Base-by-base conservation (phyloP, 805 yeast genomes). In the Saccharomycopsis fibuligera region DNA sequence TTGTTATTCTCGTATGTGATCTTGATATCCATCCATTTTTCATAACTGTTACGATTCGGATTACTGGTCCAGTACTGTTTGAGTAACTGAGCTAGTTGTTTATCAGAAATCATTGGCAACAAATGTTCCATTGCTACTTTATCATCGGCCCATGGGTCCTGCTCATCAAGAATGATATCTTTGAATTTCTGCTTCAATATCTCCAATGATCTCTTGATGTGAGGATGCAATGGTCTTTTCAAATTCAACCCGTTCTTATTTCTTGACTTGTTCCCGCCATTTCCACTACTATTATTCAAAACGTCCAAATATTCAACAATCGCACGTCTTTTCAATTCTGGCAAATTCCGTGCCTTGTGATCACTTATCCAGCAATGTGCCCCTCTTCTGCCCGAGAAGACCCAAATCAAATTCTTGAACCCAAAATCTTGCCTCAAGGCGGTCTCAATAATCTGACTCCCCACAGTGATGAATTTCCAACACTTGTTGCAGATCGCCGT, bases 331-430 rank as follows among this genome's bases (percentile, higher is more conserved):
- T 79, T 77, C 4, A 69, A 59, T 62, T 93, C 98, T 54, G 78
- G 84, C 53, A 93, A 65, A 1, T 63, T 58, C 49, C 97, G 69
- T 1, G 97, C 96, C 42, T 90, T 69, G 48, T 75, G 66, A 62
- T 93, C 99, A 65, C 96, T 86, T 22, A 93, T 75, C 99, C 99
- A 93, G 60, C 98, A 95, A 72, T 93, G 99, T 14, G 95, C 96
- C 65, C 99, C 99, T 76, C 99, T 86, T 72, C 99, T 84, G 41
- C 99, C 99, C 0, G 96, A 88, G 61, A 87, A 93, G 3, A 91
- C 96, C 98, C 98, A 93, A 44, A 93, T 71, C 61, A 88, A 70
- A 64, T 87, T 82, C 51, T 79, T 68, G 63, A 86, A 90, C 1
- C 96, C 98, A 65, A 93, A 93, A 64, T 91, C 98, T 44, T 87